Base-by-base conservation (phyloP, 2,329 filamentous ascomycete genomes). In the Huntiella decipiens region DNA sequence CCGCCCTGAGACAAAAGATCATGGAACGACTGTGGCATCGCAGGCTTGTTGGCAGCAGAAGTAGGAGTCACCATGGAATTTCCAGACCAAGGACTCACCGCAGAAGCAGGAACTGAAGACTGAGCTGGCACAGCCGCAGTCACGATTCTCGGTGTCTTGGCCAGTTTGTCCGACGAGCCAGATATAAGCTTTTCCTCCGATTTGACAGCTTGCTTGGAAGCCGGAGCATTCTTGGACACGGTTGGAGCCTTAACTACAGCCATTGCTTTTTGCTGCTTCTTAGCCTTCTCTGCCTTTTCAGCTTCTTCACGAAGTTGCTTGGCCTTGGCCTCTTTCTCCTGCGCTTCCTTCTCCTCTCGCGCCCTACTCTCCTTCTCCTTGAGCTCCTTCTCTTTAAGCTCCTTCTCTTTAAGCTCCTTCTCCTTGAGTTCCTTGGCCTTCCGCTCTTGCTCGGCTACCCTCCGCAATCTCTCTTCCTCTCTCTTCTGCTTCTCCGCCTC, bases 401-500 rank as follows among this genome's bases (percentile, higher is more conserved):
- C 51, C 17, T 57, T 88, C 87, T 55, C 85, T 62, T 80, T 88
- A 64, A 85, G 91, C 63, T 94, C 86, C 54, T 74, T 82, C 54
- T 71, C 67, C 53, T 66, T 71, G n/a, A 59, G 58, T 34, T 52
- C 51, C 17, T 43, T 49, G 43, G 75, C 74, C 60, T 87, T 94
- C 48, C 84, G 79, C 59, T 96, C 88, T 59, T 92, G 85, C 57
- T 95, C 86, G 56, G 85, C 79, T 46, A 81, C 66, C 42, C 82
- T 77, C 51, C 78, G 79, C 58, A 79, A 74, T 56, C 81, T 82
- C 55, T 96, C 88, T 3, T 80, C 79, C 58, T 96, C 88, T 60
- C 86, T 94, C 47, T 78, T 74, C 48, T 79, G 66, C 44, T 79
- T 79, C 55, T 94, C 87, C 56, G 95, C 88, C 56, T 96, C 91